Conservation (phyloP, 257 asterid species). For the Primulina eburnea region DNA sequence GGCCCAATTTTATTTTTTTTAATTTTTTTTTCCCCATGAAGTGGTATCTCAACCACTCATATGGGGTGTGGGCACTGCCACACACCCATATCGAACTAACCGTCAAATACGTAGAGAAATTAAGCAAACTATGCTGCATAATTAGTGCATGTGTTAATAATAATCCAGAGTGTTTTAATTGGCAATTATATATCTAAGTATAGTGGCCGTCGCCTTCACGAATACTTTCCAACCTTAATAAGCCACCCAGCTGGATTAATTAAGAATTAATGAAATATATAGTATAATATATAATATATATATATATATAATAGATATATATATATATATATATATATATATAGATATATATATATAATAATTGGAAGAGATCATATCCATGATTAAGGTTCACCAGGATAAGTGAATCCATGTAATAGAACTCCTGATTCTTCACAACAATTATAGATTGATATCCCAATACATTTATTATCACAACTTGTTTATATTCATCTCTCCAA, state of each 20-base stretch:
- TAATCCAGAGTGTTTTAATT: not conserved
- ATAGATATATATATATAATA: not conserved
- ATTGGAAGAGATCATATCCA: conserved; percentile 35
- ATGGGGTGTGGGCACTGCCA: no score
- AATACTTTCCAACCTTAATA: conserved; percentile 33
- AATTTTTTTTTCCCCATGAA: no score
- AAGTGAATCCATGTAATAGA: conserved; percentile 26
- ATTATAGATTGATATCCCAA: not conserved
- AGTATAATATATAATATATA: no score
- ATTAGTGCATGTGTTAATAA: conserved; percentile 10
- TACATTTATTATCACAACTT: conserved; percentile 1
- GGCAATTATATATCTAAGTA: not conserved
- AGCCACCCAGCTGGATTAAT: conserved; percentile 13
- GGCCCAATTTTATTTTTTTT: no score
- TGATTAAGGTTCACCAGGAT: conserved; percentile 38
- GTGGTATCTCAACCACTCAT: no score
- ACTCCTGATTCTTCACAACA: conserved; percentile 41
- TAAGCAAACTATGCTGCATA: conserved; percentile 16
- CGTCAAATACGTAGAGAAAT: conserved; percentile 62
- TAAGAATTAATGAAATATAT: not conserved
- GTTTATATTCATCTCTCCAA: not conserved
- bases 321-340: not conserved
- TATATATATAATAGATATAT: conserved; percentile 12
- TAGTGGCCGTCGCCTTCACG: conserved; percentile 79
- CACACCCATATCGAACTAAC: no score